Conservation (phyloP, 2,329 filamentous ascomycete species). For the Lasiodiplodia gonubiensis region DNA sequence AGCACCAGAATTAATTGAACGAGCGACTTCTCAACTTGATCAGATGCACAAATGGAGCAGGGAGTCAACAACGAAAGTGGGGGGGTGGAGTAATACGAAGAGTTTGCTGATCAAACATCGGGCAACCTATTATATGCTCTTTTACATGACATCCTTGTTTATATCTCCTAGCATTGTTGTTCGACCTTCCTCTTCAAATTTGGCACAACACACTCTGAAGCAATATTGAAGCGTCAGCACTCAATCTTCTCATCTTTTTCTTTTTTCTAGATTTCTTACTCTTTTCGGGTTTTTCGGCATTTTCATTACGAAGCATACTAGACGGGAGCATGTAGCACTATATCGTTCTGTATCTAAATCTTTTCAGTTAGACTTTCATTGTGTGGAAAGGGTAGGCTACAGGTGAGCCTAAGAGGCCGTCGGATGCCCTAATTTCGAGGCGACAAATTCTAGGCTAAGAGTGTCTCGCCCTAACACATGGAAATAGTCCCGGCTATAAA, state of each 20-base stretch:
- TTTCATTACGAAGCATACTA: not conserved
- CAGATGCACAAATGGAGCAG: not conserved
- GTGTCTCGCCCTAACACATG: too few relatives aligned
- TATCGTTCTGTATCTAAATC: not conserved
- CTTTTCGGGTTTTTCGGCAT: not conserved
- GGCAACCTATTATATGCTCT: not conserved
- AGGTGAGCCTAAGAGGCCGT: too few relatives aligned
- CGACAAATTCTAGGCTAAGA: too few relatives aligned
- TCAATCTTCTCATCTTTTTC: not conserved
- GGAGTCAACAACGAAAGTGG: not conserved
- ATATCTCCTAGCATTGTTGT: not conserved
- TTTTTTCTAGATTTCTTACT: not conserved
- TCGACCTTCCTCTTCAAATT: too few relatives aligned
- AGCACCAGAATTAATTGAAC: not conserved
- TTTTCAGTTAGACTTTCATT: not conserved
- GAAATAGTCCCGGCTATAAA: too few relatives aligned
- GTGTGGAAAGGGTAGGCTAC: too few relatives aligned
- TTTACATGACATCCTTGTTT: not conserved
- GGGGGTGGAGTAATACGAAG: not conserved
- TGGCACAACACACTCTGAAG: too few relatives aligned
- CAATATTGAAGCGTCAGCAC: too few relatives aligned
- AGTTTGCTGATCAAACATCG: not conserved
- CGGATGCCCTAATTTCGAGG: too few relatives aligned
- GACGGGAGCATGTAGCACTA: not conserved
- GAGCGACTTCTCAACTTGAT: not conserved